These are phyloP conservation scores for Cardamine resedifolia DNA, from an alignment of 345 rosid species.

Conservation along the genomic window DNA sequence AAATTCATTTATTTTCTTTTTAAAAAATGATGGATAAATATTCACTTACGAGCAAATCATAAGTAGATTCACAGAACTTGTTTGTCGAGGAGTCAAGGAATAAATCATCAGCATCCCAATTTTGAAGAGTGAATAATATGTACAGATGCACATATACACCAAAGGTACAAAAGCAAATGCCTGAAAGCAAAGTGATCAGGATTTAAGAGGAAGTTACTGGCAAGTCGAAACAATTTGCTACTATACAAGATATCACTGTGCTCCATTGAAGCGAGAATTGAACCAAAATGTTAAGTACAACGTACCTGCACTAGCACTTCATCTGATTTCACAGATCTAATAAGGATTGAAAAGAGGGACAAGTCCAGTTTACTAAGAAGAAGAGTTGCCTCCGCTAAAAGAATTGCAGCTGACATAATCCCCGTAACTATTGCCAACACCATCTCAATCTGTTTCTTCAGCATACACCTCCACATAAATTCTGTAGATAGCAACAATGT, in stretches of 20 bases:
- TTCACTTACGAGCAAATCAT: constrained; percentile 98
- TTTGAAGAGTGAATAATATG: constrained; percentile 93
- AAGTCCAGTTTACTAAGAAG: constrained; percentile 75
- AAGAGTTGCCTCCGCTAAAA: constrained; percentile 95
- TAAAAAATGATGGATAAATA: not conserved
- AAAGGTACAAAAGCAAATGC: constrained; percentile 89
- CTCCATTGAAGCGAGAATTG: not conserved
- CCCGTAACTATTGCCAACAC: constrained; percentile 69
- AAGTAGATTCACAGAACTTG: constrained; percentile 94
- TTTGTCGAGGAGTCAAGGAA: constrained; percentile 94
- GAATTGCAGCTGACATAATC: constrained; percentile 91
- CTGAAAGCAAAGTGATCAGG: constrained; percentile 43
- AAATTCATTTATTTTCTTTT: not conserved
- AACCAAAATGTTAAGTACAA: constrained; percentile 11
- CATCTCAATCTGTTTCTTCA: constrained; percentile 65
- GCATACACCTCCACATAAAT: constrained; percentile 84
- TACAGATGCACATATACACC: constrained; percentile 98
- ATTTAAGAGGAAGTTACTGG: not conserved
- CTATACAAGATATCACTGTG: not conserved
- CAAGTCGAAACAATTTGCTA: not conserved
- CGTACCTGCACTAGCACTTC: constrained; percentile 78
- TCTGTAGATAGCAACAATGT: constrained; percentile 50
- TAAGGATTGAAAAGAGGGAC: constrained; percentile 89
- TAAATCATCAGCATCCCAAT: constrained; percentile 97
- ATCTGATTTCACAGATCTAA: constrained; percentile 68